Evolutionary conservation across 495 filamentous ascomycete genomes (phyloP).

Genomic region (Eremomyces bilateralis): DNA sequence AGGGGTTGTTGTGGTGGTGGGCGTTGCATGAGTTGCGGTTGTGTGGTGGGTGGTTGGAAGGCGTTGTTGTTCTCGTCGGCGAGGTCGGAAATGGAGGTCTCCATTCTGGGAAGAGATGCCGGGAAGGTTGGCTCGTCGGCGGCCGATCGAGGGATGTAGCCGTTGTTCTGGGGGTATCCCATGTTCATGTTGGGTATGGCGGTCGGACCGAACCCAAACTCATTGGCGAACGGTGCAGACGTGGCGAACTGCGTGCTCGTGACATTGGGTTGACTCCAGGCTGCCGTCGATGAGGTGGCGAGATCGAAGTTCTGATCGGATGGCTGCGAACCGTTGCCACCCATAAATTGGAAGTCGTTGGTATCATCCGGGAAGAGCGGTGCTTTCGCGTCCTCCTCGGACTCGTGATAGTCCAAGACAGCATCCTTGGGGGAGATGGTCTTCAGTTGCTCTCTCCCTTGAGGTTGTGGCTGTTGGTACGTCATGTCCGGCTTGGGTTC

Average conservation of each 20-base stretch:
- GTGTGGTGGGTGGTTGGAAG: constrained; percentile 30
- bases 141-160: constrained; percentile 4
- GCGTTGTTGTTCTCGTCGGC: constrained; percentile 42
- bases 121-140: too few species aligned
- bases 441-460: constrained; percentile 46
- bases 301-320: constrained; percentile 19
- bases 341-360: constrained; percentile 25
- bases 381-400: constrained; percentile 42
- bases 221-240: constrained; percentile 18
- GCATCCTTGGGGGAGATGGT: constrained; percentile 96
- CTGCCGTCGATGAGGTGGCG: constrained; percentile 5
- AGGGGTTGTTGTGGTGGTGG: background rate
- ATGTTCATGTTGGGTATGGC: too few species aligned
- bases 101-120: constrained; percentile 8
- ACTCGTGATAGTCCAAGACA: constrained; percentile 59
- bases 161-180: constrained; percentile 5
- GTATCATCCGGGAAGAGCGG: constrained; percentile 40
- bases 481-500: constrained; percentile 15
- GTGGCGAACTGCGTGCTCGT: constrained; percentile 21
- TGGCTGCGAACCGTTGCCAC: constrained; percentile 3
- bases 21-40: constrained; percentile 7
- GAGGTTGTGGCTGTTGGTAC: constrained; percentile 15
- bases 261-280: too few species aligned
- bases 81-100: constrained; percentile 23
- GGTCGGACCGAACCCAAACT: constrained; percentile 14